These are phyloP conservation scores for Celoporthe dispersa DNA, from an alignment of 2,329 filamentous ascomycete species.

Conservation along the genomic window DNA sequence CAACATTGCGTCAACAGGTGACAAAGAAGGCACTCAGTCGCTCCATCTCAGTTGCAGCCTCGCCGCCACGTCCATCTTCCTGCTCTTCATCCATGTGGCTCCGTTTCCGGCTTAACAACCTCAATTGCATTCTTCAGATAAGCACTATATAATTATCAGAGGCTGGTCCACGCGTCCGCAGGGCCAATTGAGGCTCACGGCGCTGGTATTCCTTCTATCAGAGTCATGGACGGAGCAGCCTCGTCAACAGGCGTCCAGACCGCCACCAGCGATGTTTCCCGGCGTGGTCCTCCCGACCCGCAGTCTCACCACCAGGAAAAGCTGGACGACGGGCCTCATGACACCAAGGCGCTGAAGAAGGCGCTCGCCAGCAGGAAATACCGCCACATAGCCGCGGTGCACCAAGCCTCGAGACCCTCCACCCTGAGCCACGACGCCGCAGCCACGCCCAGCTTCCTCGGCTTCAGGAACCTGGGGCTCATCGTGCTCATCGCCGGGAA, in stretches of 20 bases:
- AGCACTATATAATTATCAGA: neutral
- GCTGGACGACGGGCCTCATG: conserved; percentile 5
- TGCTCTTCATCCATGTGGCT: neutral
- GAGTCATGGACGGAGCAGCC: conserved; percentile 24
- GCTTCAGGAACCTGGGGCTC: conserved; percentile 95
- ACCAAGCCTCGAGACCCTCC: conserved; percentile 72
- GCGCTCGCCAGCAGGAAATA: conserved; percentile 66
- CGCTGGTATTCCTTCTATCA: conserved; percentile 8
- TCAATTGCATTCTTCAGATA: neutral
- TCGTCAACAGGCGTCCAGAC: conserved; percentile 25
- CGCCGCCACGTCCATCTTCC: neutral
- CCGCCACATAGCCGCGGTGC: conserved; percentile 88
- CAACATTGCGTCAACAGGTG: conserved; percentile 12
- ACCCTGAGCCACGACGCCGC: conserved; percentile 84
- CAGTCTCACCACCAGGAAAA: neutral
- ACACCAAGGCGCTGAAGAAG: conserved; percentile 40
- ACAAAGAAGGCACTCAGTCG: conserved; percentile 7
- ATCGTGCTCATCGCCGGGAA: conserved; percentile 93
- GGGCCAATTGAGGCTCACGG: conserved; percentile 18
- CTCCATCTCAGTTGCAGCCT: conserved; percentile 6
- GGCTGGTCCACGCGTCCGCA: neutral
- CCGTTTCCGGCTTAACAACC: neutral
- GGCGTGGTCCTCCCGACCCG: conserved; percentile 19
- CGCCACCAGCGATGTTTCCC: conserved; percentile 13
- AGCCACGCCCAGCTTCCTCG: conserved; percentile 80